These are phyloP conservation scores for Fusarium nanum DNA, from an alignment of 2,329 filamentous ascomycete genomes.

Conservation along the genomic window DNA sequence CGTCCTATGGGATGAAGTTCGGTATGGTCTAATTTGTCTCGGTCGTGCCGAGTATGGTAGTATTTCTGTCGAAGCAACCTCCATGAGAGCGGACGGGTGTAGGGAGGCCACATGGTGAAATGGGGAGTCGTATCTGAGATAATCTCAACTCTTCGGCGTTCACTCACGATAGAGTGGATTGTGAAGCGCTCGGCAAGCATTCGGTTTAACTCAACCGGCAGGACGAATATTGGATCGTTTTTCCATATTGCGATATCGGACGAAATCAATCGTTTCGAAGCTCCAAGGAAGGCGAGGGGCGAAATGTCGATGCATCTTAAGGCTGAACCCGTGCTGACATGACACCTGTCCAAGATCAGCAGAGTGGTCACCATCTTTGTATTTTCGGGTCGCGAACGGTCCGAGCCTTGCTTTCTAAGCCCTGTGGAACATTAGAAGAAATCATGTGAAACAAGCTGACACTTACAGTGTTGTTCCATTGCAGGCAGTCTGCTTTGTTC, in stretches of 20 bases:
- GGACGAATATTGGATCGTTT: too few relatives aligned
- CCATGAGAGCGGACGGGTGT: accelerated
- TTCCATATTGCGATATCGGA: too few relatives aligned
- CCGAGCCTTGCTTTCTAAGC: too few relatives aligned
- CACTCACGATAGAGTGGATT: neutral
- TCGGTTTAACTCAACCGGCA: too few relatives aligned
- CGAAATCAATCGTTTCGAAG: too few relatives aligned
- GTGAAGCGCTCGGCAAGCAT: neutral
- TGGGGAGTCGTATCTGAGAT: neutral
- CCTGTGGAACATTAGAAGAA: neutral
- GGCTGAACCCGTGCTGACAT: neutral
- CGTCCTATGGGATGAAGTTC: neutral
- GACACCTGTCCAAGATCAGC: neutral
- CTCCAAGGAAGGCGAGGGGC: neutral
- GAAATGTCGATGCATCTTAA: neutral
- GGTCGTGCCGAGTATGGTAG: neutral
- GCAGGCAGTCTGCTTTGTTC: neutral
- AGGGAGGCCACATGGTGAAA: neutral
- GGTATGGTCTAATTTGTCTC: neutral
- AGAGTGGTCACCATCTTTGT: neutral
- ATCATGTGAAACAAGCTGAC: neutral
- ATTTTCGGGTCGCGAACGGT: too few relatives aligned
- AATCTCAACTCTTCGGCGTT: neutral
- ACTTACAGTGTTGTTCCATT: neutral
- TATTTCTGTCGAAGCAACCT: neutral